Base-by-base conservation (phyloP, 306 rosid genomes). In the Delonix regia region DNA sequence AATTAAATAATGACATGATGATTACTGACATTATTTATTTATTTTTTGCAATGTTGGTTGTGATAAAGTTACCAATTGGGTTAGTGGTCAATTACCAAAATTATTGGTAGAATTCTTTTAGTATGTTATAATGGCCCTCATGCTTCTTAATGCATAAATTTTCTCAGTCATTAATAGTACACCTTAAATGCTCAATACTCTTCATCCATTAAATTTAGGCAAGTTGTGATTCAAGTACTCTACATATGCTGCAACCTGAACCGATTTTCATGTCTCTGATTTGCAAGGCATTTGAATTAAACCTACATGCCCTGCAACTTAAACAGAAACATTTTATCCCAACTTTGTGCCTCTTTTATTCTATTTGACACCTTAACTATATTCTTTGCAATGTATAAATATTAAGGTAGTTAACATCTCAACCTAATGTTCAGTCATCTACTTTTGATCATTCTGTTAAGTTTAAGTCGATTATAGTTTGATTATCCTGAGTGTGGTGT, bases 281-380 rank as follows among this genome's bases (percentile, higher is more conserved):
- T 57, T 13, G 33, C 21, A 25, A 57, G 64, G 16, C 36, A 7
- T 57, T 14, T 25, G 55, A 49, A 49, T 49, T 15, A 57, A 25
- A 59, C 6, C 10, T 0, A 38, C 57, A 13, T 4, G 5, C 21
- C n/a, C 25, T 27, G 48, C 47, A 33, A 57, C 22, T 12, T n/a
- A 47, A 47, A 47, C 52, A 47, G 45, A 28, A 28, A 24, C 5
- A 33, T 27, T 19, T 80, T 5, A 45, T 62, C n/a, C 24, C 65
- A 38, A 75, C 69, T 81, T 69, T 33, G 14, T 19, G 65, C 18
- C 41, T 53, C 39, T 7, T 48, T 64, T 24, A 24, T 57, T 75
- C 4, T 9, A 66, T 45, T 24, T 74, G 38, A 45, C 45, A 16
- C 52, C 65, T 42, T 47, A 47, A 36, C 34, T 33, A 24, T 28